phyloP scores from a whole-genome alignment of 768 basidiomycete species.

The Nidularia sp. region DNA sequence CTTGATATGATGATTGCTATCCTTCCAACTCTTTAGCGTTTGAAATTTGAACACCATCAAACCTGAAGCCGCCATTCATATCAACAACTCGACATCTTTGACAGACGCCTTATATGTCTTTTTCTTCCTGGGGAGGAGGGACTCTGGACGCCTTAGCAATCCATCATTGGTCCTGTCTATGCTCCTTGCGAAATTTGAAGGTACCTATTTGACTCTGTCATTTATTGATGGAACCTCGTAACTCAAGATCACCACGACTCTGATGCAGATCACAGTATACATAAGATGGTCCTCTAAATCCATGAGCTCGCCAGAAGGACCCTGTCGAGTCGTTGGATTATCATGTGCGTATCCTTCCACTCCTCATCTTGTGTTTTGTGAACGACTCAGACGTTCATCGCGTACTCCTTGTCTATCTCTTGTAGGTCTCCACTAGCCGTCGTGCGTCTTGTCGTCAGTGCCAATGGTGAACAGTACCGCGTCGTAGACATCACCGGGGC shows the following conservation, averaged over 20 bases:
- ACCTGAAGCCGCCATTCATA: neutral
- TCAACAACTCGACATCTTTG: neutral
- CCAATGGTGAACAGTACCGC: constrained; percentile 45
- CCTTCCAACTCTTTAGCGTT: neutral
- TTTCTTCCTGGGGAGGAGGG: neutral
- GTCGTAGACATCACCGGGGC: constrained; percentile 47
- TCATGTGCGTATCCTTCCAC: constrained; percentile 1
- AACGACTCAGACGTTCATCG: neutral
- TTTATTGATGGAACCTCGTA: constrained; percentile 4
- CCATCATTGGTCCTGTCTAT: neutral
- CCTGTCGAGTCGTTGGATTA: neutral
- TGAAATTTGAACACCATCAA: neutral
- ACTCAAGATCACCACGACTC: constrained; percentile 6
- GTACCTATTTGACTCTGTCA: constrained; percentile 4
- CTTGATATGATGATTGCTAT: neutral
- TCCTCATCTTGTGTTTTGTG: neutral
- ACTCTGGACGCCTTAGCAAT: neutral
- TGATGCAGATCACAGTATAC: constrained; percentile 13
- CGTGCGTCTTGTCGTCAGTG: constrained; percentile 43
- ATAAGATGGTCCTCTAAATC: constrained; percentile 6
- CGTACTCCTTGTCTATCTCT: no score
- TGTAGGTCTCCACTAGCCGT: constrained; percentile 19
- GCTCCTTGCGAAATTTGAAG: neutral
- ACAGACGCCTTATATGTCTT: neutral
- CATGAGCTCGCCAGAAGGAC: neutral